Percentiles rank a stretch among this genome's conserved stretches.
These are phyloP conservation scores for Fusarium newnesense DNA, from an alignment of 2,329 filamentous ascomycete genomes.

Conservation along the genomic window DNA sequence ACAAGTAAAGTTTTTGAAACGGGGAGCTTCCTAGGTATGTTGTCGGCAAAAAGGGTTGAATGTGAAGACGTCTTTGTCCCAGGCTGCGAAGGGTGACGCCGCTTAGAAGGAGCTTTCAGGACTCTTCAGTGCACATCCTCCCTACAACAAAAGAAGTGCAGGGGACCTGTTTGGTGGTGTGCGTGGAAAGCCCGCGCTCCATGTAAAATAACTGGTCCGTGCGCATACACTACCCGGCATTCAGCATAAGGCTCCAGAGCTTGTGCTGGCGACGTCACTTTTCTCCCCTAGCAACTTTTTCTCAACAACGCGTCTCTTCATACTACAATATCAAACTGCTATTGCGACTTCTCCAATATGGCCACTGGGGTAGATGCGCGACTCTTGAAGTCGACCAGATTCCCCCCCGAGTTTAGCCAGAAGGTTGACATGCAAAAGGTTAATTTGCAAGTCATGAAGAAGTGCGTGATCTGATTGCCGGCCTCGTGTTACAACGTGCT, in stretches of 20 bases:
- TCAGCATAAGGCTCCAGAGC: neutral
- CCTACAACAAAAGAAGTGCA: neutral
- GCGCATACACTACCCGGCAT: neutral
- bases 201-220: conserved; percentile 20
- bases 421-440: conserved; percentile 99
- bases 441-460: conserved; percentile 97
- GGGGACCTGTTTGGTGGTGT: neutral
- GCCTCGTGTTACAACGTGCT: conserved; percentile 15
- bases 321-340: conserved; percentile 24
- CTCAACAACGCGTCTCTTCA: conserved; percentile 33
- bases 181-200: neutral
- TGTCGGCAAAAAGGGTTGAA: conserved; percentile 9
- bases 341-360: conserved; percentile 62
- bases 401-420: conserved; percentile 90
- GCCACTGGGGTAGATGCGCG: conserved; percentile 88
- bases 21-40: neutral
- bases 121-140: conserved; percentile 11
- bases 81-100: conserved; percentile 39
- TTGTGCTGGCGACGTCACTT: conserved; percentile 47
- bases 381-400: conserved; percentile 90
- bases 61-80: neutral
- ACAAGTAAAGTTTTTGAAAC: neutral
- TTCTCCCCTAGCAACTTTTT: conserved; percentile 37
- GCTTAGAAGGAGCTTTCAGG: conserved; percentile 18
- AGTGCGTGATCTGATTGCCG: conserved; percentile 64